Base-by-base conservation (phyloP, 1,284 basidiomycete species). In the Melanopsichium pennsylvanicum region DNA sequence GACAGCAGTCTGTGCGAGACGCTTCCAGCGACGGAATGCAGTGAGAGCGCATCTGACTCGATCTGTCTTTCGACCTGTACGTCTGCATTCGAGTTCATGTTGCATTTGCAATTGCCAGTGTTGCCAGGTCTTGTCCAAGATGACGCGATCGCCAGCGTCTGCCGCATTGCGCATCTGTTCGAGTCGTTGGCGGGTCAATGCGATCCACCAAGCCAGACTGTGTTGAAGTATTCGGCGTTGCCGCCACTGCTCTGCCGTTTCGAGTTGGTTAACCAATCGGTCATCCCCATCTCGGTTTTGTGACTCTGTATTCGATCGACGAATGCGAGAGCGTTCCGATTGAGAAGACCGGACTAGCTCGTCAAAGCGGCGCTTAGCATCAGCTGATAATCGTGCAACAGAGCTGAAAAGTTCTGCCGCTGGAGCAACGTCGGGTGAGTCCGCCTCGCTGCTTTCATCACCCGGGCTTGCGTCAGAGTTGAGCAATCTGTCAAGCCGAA, bases 141-240 rank as follows among this genome's bases (percentile, higher is more conserved):
- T 40, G 21, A 72, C 55, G 1, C 40, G 61, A 13, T 23, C 42
- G 23, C 48, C 46, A 1, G 61, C 67, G 15, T 49, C 55, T 6
- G 37, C 54, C 0, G 64, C 66, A 32, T 59, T 59, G 8, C 45
- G 46, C 9, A 12, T 16, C 10, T 42, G 49, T 15, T 55, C 48
- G 5, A 42, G 41, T 33, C 56, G 48, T 6, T 59, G 44, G 5
- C 61, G 57, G 13, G 62, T 49, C 22, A 63, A 40, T 2, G 68
- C 37, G n/a, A 59, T 44, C 72, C 72, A 74, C 72, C 72, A 74
- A 1, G 51, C 47, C 19, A 74, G 31, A 18, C 54, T 54, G 13
- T 43, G 57, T 31, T 39, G 39, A 5, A 60, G 34, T 5, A 72
- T 47, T 15, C 34, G 42, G 7, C 49, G 58, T 18, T 45, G 49